Evolutionary conservation across 768 basidiomycete species (phyloP).

Genomic region (Suillus americanus): DNA sequence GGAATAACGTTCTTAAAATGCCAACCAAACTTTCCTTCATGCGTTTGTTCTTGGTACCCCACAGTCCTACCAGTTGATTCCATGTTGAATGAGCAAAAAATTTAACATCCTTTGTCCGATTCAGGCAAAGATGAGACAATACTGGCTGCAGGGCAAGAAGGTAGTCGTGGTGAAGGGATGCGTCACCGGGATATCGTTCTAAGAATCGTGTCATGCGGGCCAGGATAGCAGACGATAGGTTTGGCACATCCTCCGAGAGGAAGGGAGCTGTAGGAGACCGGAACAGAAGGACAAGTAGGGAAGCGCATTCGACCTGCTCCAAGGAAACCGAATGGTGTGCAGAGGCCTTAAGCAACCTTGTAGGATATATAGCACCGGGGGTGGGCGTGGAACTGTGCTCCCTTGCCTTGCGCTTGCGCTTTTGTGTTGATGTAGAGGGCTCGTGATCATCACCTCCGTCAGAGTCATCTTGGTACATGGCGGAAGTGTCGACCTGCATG

Average conservation of each 20-base stretch:
- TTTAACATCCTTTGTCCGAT: slow-evolving; percentile 58
- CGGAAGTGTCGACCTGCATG: slow-evolving; percentile 18
- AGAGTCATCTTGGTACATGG: slow-evolving; percentile 35
- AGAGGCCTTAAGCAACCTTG: slow-evolving; percentile 21
- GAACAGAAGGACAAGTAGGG: slow-evolving; percentile 60
- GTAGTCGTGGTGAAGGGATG: slow-evolving; percentile 76
- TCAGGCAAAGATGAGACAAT: slow-evolving; percentile 77
- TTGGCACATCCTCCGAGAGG: slow-evolving; percentile 36
- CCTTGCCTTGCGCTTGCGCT: slow-evolving; percentile 25
- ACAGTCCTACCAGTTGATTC: slow-evolving; percentile 64
- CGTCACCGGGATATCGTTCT: slow-evolving; percentile 63
- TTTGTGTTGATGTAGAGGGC: slow-evolving; percentile 13
- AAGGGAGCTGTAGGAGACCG: slow-evolving; percentile 59
- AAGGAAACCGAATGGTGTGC: slow-evolving; percentile 36
- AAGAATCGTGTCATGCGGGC: slow-evolving; percentile 63
- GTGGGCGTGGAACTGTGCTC: slow-evolving; percentile 24
- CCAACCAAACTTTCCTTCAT: slow-evolving; percentile 80
- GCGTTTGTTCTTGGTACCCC: slow-evolving; percentile 74
- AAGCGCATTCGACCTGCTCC: slow-evolving; percentile 73
- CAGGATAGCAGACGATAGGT: slow-evolving; percentile 52
- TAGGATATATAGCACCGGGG: slow-evolving; percentile 18
- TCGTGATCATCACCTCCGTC: slow-evolving; percentile 29
- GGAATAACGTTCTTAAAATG: slow-evolving; percentile 70
- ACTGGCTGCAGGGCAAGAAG: slow-evolving; percentile 66
- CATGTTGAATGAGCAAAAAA: slow-evolving; percentile 63